Base-by-base conservation (phyloP, 2,329 filamentous ascomycete genomes). In the Verticillium zaregamsianum region DNA sequence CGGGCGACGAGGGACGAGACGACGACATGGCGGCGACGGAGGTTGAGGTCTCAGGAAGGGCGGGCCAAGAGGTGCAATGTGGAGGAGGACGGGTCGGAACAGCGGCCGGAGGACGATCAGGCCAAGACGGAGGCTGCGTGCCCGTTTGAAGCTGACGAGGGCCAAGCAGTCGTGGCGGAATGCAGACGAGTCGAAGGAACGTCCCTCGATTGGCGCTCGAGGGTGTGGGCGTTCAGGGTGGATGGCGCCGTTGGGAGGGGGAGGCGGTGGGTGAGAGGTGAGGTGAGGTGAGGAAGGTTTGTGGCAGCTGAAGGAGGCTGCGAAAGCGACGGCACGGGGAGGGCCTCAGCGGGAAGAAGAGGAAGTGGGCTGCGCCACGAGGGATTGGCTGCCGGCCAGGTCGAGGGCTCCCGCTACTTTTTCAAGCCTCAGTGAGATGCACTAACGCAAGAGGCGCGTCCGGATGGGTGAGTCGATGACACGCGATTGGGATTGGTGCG, bases 11-110 rank as follows among this genome's bases (percentile, higher is more conserved):
- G 7, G 45, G 45, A n/a, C 45, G 45, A n/a, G 45, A 49, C n/a
- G 45, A 49, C 45, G 45, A 49, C 45, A 49, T 49, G 45, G 20
- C 20, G 63, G 63, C n/a, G 59, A 65, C 20, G 63, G 63, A 5
- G 63, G 63, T 15, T 23, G 45, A 49, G n/a, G 45, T 49, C 45
- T 49, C 45, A 49, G 20, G 20, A 49, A 23, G 9, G 20, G 8
- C 45, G 45, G n/a, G 45, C 45, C 45, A 49, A 49, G 45, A 49
- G 20, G 45, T 49, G 8, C 45, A 14, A n/a, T 23, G 45, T 49
- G 45, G 45, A 49, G 45, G 45, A 49, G 45, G 45, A 25, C 45
- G 45, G 45, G 20, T 49, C 45, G 20, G 45, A 49, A 14, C n/a
- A 49, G 45, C 45, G 20, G n/a, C 45, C 45, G n/a, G 45, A 49